phyloP scores from a whole-genome alignment of 2,329 filamentous ascomycete species.

The Magnaporthales sp. region DNA sequence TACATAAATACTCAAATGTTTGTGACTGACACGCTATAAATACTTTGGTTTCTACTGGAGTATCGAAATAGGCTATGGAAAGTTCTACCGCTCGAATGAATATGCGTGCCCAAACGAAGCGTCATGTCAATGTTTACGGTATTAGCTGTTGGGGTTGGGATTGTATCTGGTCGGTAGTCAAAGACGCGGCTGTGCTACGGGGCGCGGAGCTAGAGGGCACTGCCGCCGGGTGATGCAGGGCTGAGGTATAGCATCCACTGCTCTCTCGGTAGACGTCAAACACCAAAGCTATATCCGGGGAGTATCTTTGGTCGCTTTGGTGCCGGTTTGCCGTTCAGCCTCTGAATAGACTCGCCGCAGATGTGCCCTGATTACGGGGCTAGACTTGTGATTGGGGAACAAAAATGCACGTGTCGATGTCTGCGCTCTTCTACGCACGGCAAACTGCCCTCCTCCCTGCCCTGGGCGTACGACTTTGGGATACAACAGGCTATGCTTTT shows the following conservation, averaged over 20 bases:
- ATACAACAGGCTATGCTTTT: neutral
- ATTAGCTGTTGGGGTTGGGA: neutral
- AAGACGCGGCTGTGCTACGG: neutral
- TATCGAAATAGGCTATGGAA: neutral
- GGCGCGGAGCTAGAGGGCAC: neutral
- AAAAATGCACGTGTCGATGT: neutral
- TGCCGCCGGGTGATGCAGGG: neutral
- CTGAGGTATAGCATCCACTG: neutral
- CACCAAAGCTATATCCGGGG: neutral
- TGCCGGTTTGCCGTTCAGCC: neutral
- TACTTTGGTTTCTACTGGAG: neutral
- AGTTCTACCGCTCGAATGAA: no score
- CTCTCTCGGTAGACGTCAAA: neutral
- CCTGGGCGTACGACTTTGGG: no score
- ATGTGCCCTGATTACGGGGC: neutral
- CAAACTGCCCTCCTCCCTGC: no score
- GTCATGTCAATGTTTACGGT: neutral
- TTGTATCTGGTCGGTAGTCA: neutral
- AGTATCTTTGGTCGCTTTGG: neutral
- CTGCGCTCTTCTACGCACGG: no score
- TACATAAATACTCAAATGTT: neutral
- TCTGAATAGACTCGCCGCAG: neutral
- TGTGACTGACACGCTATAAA: neutral
- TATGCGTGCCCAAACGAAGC: neutral
- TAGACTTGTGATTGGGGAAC: neutral